Base-by-base conservation (phyloP, 1,284 basidiomycete genomes). In the Cutaneotrichosporon cyanovorans region DNA sequence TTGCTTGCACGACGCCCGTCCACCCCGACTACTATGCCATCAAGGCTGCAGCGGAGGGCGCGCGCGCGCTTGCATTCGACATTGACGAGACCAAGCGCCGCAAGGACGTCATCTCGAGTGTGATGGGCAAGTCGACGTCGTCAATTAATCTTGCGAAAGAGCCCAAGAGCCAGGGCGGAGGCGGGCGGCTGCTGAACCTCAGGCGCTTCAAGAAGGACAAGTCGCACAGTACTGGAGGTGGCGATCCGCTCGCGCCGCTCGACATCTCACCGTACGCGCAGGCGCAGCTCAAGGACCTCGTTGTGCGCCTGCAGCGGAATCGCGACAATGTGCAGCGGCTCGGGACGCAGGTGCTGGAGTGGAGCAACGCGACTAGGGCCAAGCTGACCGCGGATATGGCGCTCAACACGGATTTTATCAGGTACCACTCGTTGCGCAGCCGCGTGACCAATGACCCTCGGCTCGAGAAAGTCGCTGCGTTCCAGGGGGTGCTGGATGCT, bases 71-170 rank as follows among this genome's bases (percentile, higher is more conserved):
- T 4, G 88, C 90, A 0, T 76, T 81, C 55, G 82, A 83, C 51
- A 85, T 96, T 39, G 93, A 95, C 59, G 89, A 93, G 63, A 83
- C 82, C 35, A 78, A 87, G 60, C 76, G 90, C 47, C 76, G 89
- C 20, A 82, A 83, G 56, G 91, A 95, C 65, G 81, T 91, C 30
- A 83, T 92, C 8, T 83, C 82, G 50, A 60, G 58, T 20, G 68
- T 71, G 11, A 64, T 74, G 30, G 46, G 52, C 20, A 54, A 58
- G 36, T 60, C 61, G 45, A 53, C 53, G 16, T 55, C 51, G 16
- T 45, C 53, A 1, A 25, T 42, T 23, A 44, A 20, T 35, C 46
- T 51, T 4, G 18, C 36, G 40, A 48, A 45, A 30, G 48, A 46
- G 31, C 42, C 22, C 12, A 53, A 49, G 41, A 30, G 39, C 20